These are phyloP conservation scores for Coniosporium apollinis DNA, from an alignment of 495 filamentous ascomycete genomes.

Conservation along the genomic window DNA sequence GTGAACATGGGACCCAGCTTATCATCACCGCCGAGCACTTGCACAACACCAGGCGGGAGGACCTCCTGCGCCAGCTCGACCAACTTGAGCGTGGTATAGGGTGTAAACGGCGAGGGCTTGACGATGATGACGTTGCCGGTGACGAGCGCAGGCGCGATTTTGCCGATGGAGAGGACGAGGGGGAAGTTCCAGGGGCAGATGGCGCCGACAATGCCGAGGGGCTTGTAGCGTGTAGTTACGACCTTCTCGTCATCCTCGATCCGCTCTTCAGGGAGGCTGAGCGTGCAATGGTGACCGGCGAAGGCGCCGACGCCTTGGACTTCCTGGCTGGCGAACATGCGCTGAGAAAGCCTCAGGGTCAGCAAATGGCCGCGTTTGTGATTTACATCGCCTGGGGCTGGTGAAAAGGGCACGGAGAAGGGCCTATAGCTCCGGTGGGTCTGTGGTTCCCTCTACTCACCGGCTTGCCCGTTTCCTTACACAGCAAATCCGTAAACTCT, in stretches of 20 bases:
- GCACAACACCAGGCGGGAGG: conserved; percentile 49
- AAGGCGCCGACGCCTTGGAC: conserved; percentile 5
- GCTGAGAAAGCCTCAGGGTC: conserved; percentile 5
- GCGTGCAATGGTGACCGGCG: conserved; percentile 14
- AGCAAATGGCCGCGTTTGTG: conserved; percentile 9
- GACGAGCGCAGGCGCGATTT: conserved; percentile 11
- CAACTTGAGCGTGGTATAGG: conserved; percentile 46
- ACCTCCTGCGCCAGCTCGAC: conserved; percentile 39
- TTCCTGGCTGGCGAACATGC: conserved; percentile 1
- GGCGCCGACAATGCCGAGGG: conserved; percentile 22
- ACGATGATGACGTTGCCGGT: conserved; percentile 41
- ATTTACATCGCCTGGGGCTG: neutral
- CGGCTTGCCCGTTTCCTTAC: conserved; percentile 43
- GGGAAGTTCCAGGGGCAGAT: conserved; percentile 43
- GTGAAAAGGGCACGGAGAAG: neutral
- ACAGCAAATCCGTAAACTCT: conserved; percentile 33
- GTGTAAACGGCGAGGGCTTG: conserved; percentile 42
- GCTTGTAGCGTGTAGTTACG: conserved; percentile 16
- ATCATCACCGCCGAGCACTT: conserved; percentile 48
- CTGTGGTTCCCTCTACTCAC: too few species aligned
- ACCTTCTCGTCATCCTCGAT: conserved; percentile 24
- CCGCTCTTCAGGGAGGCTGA: conserved; percentile 22
- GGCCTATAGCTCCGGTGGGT: too few species aligned
- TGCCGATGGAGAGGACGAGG: conserved; percentile 13
- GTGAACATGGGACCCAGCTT: conserved; percentile 43